Evolutionary conservation across 495 filamentous ascomycete genomes (phyloP), one percentile per base, ranked within the genome.

Genomic region (Lindgomyces ingoldianus): DNA sequence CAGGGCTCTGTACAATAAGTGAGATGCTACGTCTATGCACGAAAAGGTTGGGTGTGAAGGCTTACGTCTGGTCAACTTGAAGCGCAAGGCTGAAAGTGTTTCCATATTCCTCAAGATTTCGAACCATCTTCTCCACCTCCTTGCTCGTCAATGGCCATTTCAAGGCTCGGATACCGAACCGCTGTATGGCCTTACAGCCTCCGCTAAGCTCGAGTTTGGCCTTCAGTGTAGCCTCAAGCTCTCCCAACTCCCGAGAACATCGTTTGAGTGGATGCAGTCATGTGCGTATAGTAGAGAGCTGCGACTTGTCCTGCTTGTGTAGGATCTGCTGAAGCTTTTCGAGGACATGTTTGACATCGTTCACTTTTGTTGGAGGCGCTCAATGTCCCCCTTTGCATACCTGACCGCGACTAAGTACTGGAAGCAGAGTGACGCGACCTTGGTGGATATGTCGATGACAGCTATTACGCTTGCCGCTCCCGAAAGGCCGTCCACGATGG

Each of bases 81-180:
- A 48, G 45, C n/a, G 45, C 45, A 19, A 48, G 45, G n/a, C n/a
- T 48, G 45, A 48, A 48, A 18, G 22, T 48, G 9, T 48, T 4
- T n/a, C 22, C 18, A 24, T 48, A 48, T 18, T 24, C 18, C 18
- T 48, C 45, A 18, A 48, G 22, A 24, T 24, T 48, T n/a, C 22
- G 6, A 48, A 48, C 6, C 22, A 6, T 4, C 18, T 9, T 48
- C 22, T 48, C 45, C 18, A 48, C 45, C 6, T 48, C 45, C 22
- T 48, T 48, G 22, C 45, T 48, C 18, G 45, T 48, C 6, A 48
- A 48, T 24, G 45, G 45, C 45, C n/a, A 48, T 48, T 48, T 48
- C 22, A 48, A 48, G 22, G 45, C 45, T 48, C 45, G 18, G n/a
- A 48, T 4, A 19, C 45, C 45, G 18, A 48, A 24, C n/a, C 45